Evolutionary conservation across 2,329 filamentous ascomycete genomes (phyloP), one percentile per base, ranked within the genome.

Genomic region (Monilinia polystroma): DNA sequence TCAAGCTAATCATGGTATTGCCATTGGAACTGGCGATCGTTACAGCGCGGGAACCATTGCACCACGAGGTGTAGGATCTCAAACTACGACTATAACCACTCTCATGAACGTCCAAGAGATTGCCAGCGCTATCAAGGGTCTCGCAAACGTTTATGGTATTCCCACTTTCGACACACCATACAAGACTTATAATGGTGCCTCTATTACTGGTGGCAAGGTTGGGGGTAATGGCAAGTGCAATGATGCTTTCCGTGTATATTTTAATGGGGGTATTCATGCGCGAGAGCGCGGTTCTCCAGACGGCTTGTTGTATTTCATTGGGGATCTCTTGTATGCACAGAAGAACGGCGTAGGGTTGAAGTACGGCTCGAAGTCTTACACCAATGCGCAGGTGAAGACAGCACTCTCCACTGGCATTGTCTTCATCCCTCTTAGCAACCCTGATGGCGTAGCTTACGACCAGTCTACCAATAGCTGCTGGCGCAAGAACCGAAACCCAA

Each of bases 251-350:
- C 79, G 81, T 47, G 79, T 85, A 38, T 84, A 83, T 72, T 76
- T 87, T 66, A 82, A 82, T 67, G 81, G 81, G 53, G 83, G 79
- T 35, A 81, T 86, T 57, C 85, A 87, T 71, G 83, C 85, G 11
- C 82, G 85, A 32, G 85, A 87, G 75, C 81, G 85, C 12, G 85
- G 84, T 35, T 82, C 81, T 0, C 80, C 84, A 0, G 85, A 87
- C 72, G 79, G 83, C 67, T 77, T 87, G 18, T 75, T 87, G 54
- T 86, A 86, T 78, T 86, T 85, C 76, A 78, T 86, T 41, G 77
- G 83, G 0, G 85, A 87, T 72, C 78, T 87, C 4, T 79, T 87
- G 4, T 80, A 80, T 57, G 85, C 85, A 23, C 79, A 82, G 70
- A 79, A 81, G 71, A 76, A 79, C 45, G 78, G 80, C 29, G 79